Evolutionary conservation across 2,329 filamentous ascomycete species (phyloP).

Genomic region (Trichoderma endophyticum): DNA sequence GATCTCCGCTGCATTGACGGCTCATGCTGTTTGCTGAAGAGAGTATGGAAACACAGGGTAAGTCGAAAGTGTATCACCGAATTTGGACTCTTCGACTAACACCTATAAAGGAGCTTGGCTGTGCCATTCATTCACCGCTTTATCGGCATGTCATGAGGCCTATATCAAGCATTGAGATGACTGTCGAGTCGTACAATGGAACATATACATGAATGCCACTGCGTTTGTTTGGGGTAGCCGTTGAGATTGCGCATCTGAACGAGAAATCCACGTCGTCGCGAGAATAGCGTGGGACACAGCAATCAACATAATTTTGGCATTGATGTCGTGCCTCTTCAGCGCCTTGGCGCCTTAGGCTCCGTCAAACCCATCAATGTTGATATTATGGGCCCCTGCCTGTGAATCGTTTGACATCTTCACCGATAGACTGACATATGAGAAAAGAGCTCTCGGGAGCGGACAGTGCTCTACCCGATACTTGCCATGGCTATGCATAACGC

Average conservation of each 20-base stretch:
- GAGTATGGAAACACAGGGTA: neutral
- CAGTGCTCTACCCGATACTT: slow-evolving; percentile 12
- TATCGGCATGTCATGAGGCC: neutral
- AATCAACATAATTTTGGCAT: neutral
- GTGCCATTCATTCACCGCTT: neutral
- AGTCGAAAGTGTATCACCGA: neutral
- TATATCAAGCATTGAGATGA: neutral
- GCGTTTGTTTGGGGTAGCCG: neutral
- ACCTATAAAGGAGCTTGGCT: neutral
- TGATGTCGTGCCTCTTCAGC: neutral
- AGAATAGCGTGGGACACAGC: neutral
- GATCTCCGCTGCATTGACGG: neutral
- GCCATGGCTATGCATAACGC: neutral
- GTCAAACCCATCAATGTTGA: neutral
- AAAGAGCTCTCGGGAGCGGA: neutral
- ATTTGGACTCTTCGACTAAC: neutral
- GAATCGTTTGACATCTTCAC: neutral
- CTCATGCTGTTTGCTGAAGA: neutral
- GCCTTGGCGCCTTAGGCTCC: neutral
- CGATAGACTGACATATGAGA: neutral
- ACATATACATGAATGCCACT: neutral
- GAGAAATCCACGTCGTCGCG: neutral
- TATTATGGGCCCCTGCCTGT: neutral
- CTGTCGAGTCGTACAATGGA: neutral
- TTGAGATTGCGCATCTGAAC: neutral